Percentiles rank a stretch among this genome's conserved stretches.
Evolutionary conservation across 2,329 filamentous ascomycete genomes (phyloP).

Genomic region (Neofusicoccum ribis): DNA sequence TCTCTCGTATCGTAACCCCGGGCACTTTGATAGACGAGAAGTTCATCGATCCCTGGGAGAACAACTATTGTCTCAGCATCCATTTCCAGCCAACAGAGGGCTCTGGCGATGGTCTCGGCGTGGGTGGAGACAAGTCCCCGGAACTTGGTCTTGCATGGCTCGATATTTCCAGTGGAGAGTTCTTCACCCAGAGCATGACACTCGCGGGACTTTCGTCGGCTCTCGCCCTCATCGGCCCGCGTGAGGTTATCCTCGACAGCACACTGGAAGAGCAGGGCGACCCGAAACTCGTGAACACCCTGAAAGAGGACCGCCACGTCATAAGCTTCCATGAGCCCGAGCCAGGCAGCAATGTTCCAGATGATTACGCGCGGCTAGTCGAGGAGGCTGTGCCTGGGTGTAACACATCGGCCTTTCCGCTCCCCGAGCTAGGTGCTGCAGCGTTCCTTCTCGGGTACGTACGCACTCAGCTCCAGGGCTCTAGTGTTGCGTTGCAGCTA

Average conservation of each 20-base stretch:
- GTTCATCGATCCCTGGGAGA: conserved; percentile 91
- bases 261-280: conserved; percentile 56
- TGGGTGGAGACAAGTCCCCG: background rate
- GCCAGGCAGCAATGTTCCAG: conserved; percentile 48
- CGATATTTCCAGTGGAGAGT: conserved; percentile 91
- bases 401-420: conserved; percentile 56
- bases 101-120: conserved; percentile 25
- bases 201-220: conserved; percentile 73
- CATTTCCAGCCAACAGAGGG: conserved; percentile 52
- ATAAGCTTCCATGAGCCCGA: conserved; percentile 67
- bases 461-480: conserved; percentile 71
- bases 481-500: conserved; percentile 78
- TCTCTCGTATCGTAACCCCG: conserved; percentile 86
- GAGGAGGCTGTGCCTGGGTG: conserved; percentile 10
- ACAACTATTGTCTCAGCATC: conserved; percentile 87
- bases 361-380: conserved; percentile 30
- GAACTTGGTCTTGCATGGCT: conserved; percentile 78
- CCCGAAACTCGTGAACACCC: conserved; percentile 63
- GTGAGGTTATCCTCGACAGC: conserved; percentile 76
- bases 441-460: conserved; percentile 84
- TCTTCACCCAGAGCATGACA: conserved; percentile 78
- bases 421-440: conserved; percentile 72
- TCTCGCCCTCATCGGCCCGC: conserved; percentile 77
- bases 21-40: conserved; percentile 96
- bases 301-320: conserved; percentile 73